These are phyloP conservation scores for Lasiosphaeria ovina DNA, from an alignment of 495 filamentous ascomycete species.

Conservation along the genomic window DNA sequence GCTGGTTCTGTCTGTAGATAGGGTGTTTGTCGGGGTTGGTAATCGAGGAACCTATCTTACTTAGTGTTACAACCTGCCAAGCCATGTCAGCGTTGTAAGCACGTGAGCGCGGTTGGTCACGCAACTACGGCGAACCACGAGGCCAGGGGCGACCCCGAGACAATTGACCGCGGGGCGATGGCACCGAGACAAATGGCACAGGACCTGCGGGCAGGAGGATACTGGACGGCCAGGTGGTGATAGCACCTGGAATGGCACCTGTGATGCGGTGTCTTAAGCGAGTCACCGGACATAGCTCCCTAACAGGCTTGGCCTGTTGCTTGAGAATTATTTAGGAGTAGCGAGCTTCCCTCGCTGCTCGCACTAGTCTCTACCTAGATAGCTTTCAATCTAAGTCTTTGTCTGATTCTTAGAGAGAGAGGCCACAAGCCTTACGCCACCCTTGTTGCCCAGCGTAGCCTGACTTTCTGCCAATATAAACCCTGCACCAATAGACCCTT, in stretches of 20 bases:
- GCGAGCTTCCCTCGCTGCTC: no score
- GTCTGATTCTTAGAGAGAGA: slow-evolving; percentile 4
- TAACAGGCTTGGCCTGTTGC: slow-evolving; percentile 4
- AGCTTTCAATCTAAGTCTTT: slow-evolving; percentile 10
- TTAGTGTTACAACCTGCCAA: slow-evolving; percentile 3
- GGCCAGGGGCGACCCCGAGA: slow-evolving; percentile 6
- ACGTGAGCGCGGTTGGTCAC: background rate
- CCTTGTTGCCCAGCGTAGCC: slow-evolving; percentile 3
- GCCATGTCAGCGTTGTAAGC: slow-evolving; percentile 7
- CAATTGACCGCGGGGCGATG: slow-evolving; percentile 6
- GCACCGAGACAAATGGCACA: no score
- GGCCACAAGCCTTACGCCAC: slow-evolving; percentile 8
- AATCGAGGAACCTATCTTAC: no score
- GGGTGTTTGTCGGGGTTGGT: no score
- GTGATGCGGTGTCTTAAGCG: slow-evolving; percentile 9
- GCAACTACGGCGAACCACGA: slow-evolving; percentile 9
- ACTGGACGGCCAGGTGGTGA: slow-evolving; percentile 10
- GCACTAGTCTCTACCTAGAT: no score
- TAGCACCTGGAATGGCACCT: slow-evolving; percentile 11
- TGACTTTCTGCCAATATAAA: slow-evolving; percentile 12
- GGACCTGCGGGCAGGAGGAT: slow-evolving; percentile 17
- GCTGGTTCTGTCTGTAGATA: no score
- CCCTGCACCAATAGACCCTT: slow-evolving; percentile 2
- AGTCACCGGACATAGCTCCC: slow-evolving; percentile 8
- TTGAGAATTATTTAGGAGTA: slow-evolving; percentile 14